Evolutionary conservation across 208 protist species (phyloP).

Genomic region (Jaenimonas drosophilae): DNA sequence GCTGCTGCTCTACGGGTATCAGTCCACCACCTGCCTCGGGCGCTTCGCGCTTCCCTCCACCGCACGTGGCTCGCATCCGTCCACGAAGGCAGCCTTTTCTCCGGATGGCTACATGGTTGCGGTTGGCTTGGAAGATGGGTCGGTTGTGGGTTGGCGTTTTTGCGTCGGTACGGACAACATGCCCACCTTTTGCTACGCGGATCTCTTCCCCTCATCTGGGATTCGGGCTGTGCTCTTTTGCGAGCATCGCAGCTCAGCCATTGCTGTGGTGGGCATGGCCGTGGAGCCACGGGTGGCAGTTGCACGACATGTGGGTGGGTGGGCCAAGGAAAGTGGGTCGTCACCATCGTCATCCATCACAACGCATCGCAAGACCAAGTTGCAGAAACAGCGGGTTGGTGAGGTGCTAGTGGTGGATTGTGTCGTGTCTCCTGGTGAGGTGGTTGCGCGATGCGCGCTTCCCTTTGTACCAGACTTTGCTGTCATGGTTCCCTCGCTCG

Average conservation of each 20-base stretch:
- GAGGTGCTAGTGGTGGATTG: constrained; percentile 25
- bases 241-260: constrained; percentile 42
- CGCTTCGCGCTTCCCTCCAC: too few species aligned
- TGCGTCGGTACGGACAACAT: constrained; percentile 9
- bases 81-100: constrained; percentile 47
- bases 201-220: constrained; percentile 30
- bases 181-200: constrained; percentile 26
- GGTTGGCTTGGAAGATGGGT: constrained; percentile 59
- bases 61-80: too few species aligned
- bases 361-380: too few species aligned
- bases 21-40: constrained; percentile 3
- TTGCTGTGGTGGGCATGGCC: constrained; percentile 46
- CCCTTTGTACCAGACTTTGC: constrained; percentile 67
- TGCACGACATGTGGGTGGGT: too few species aligned
- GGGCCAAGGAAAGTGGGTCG: too few species aligned
- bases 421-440: constrained; percentile 14
- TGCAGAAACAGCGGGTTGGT: constrained; percentile 7
- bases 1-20: not conserved
- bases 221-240: constrained; percentile 50
- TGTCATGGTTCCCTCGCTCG: constrained; percentile 35
- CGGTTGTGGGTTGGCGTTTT: constrained; percentile 63
- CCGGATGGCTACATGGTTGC: constrained; percentile 61
- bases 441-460: constrained; percentile 46
- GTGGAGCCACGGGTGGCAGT: constrained; percentile 24
- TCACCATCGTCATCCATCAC: constrained; percentile 1